Percentiles rank a stretch among this genome's conserved stretches.
Conservation (phyloP, 257 asterid species). For the Jacaranda mimosifolia region DNA sequence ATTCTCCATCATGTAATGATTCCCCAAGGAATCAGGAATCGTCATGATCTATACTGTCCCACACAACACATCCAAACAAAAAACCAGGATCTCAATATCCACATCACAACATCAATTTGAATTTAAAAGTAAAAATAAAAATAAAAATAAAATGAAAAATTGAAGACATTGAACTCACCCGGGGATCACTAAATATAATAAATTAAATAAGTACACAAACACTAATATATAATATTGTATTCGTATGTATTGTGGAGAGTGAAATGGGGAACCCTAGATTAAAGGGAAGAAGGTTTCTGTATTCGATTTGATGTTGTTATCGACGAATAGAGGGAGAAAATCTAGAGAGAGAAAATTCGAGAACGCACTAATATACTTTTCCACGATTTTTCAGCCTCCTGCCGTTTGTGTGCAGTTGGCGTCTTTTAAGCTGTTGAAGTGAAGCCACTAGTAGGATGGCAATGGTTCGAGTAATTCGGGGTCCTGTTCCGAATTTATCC, state of each 20-base stretch:
- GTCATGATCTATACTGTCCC: slow-evolving; percentile 65
- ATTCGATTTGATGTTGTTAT: slow-evolving; percentile 25
- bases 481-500: too few relatives aligned
- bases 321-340: slow-evolving; percentile 28
- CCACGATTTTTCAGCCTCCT: slow-evolving; percentile 10
- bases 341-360: slow-evolving; percentile 30
- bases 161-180: slow-evolving; percentile 42
- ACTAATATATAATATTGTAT: slow-evolving; percentile 16
- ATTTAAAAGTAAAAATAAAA: not conserved
- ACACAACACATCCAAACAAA: slow-evolving; percentile 30
- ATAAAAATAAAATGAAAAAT: slow-evolving; percentile 1
- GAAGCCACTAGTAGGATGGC: too few relatives aligned
- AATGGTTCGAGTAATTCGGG: too few relatives aligned
- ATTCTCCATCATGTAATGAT: slow-evolving; percentile 68
- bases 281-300: slow-evolving; percentile 31
- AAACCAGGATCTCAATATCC: not conserved
- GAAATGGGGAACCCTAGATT: slow-evolving; percentile 52
- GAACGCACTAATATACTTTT: not conserved
- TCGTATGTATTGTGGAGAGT: not conserved
- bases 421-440: slow-evolving; percentile 4
- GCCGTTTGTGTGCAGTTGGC: slow-evolving; percentile 11
- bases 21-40: slow-evolving; percentile 78
- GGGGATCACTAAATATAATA: slow-evolving; percentile 24
- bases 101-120: slow-evolving; percentile 29
- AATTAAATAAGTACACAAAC: not conserved